Conservation (phyloP, 192 early-diverging fungal species). For the Umbelopsis ramanniana region DNA sequence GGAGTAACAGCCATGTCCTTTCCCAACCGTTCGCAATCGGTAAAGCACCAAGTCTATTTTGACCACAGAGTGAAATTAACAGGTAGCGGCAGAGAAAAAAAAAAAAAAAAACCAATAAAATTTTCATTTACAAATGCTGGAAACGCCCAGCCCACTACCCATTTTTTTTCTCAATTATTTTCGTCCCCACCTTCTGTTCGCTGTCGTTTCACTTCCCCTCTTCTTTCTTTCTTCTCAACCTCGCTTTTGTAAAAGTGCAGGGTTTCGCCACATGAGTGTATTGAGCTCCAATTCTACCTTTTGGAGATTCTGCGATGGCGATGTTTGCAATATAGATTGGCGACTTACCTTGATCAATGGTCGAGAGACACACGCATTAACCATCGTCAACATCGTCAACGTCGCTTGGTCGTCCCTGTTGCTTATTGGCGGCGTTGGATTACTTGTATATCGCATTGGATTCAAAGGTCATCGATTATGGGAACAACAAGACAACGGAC, state of each 20-base stretch:
- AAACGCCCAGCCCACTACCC: not conserved
- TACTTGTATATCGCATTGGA: slow-evolving; percentile 27
- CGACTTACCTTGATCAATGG: slow-evolving; percentile 28
- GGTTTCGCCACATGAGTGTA: not conserved
- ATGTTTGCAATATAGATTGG: slow-evolving; percentile 37
- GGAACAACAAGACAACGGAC: slow-evolving; percentile 28
- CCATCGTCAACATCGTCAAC: slow-evolving; percentile 30
- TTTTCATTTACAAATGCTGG: too few relatives aligned
- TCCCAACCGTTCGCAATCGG: too few relatives aligned
- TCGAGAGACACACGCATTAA: slow-evolving; percentile 15
- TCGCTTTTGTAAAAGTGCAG: not conserved
- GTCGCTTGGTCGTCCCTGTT: slow-evolving; percentile 24
- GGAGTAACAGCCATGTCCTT: too few relatives aligned
- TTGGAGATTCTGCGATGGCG: slow-evolving; percentile 22
- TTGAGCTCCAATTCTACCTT: slow-evolving; percentile 1
- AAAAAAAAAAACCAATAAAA: too few relatives aligned
- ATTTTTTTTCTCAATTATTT: not conserved
- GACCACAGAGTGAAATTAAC: too few relatives aligned
- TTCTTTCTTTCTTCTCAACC: not conserved
- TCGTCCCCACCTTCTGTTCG: not conserved
- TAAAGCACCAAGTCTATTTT: too few relatives aligned
- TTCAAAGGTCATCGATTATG: slow-evolving; percentile 32
- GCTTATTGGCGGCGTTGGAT: slow-evolving; percentile 12
- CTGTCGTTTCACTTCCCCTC: not conserved
- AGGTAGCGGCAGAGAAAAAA: too few relatives aligned